A percentile compares a stretch with the other conserved stretches of the same genome.
Conservation (phyloP, 352 stramenopile genomes). For the Thraustochytrium sp. region DNA sequence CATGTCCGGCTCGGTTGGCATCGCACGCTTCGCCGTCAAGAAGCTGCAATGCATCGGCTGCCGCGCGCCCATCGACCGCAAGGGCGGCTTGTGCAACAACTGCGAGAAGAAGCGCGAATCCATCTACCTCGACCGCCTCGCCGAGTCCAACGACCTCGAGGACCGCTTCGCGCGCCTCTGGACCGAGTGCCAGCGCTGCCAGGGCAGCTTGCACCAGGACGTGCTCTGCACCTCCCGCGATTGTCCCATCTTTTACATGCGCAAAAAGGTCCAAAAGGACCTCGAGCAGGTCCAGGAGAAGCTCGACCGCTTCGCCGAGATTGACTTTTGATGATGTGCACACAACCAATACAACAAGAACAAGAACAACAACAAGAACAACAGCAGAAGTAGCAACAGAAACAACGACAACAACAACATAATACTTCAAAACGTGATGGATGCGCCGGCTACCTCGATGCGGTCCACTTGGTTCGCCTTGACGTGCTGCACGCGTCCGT, state of each 20-base stretch:
- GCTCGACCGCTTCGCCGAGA: slow-evolving; percentile 80
- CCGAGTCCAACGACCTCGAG: slow-evolving; percentile 83
- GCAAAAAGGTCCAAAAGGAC: slow-evolving; percentile 98
- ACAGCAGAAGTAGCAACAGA: too few relatives aligned
- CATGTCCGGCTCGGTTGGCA: slow-evolving; percentile 88
- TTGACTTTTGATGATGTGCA: slow-evolving; percentile 27
- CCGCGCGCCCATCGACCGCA: slow-evolving; percentile 80
- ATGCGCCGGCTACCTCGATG: neutral
- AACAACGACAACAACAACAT: neutral
- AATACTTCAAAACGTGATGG: neutral
- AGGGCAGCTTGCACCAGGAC: slow-evolving; percentile 93
- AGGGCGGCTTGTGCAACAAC: slow-evolving; percentile 82
- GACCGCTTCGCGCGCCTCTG: slow-evolving; percentile 89
- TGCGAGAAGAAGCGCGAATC: slow-evolving; percentile 83
- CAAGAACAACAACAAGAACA: neutral
- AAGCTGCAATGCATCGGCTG: slow-evolving; percentile 89
- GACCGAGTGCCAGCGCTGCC: slow-evolving; percentile 96
- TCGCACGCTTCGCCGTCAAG: slow-evolving; percentile 98
- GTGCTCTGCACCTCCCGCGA: slow-evolving; percentile 92
- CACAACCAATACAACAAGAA: too few relatives aligned
- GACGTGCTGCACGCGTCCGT: neutral
- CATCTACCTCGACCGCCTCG: slow-evolving; percentile 90
- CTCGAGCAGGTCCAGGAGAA: slow-evolving; percentile 83
- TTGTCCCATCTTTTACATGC: slow-evolving; percentile 98
- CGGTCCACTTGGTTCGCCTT: neutral